Evolutionary conservation across 768 basidiomycete species (phyloP), one percentile per base, ranked within the genome.

Genomic region (Boletus vermiculosoides): DNA sequence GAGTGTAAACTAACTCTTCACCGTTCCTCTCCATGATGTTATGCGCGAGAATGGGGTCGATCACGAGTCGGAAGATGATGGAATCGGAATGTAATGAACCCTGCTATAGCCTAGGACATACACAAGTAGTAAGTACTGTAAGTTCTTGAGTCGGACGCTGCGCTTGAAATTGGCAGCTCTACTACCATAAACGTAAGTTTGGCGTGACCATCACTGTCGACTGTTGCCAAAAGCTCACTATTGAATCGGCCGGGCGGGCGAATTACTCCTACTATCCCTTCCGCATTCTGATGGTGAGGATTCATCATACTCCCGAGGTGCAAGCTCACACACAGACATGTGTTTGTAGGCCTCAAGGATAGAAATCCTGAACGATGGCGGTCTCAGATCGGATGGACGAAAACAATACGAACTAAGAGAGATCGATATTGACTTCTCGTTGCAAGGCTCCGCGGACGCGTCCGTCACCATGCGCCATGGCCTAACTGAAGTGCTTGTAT

Each of bases 371-470:
- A 92, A 92, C 69, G 86, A 89, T 47, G 91, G 87, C 40, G 89
- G 88, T 45, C 91, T 90, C 66, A 90, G 96, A 58, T 93, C 93
- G 28, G 96, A 98, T 72, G 92, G 92, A 45, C 83, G 96, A 45
- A 80, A 88, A n/a, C 94, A 95, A 57, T 92, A 87, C 73, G 96
- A 98, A 70, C 78, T 98, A 33, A 86, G 96, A 50, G 84, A 87
- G 58, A 81, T 95, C 58, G 76, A 78, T 47, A 90, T 97, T 72
- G 83, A 89, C 67, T 83, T 97, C 47, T 79, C 86, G 5, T 81
- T 86, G 42, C 84, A 86, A 64, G 85, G 86, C 46, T 76, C 80
- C 40, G 90, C 94, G 39, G 94, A 98, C 63, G 96, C 96, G 34
- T 88, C 88, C 23, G 90, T 92, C 1, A 78, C 80, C 12, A 82